phyloP scores from a whole-genome alignment of 495 filamentous ascomycete genomes.

The Hypoxylon trugodes region DNA sequence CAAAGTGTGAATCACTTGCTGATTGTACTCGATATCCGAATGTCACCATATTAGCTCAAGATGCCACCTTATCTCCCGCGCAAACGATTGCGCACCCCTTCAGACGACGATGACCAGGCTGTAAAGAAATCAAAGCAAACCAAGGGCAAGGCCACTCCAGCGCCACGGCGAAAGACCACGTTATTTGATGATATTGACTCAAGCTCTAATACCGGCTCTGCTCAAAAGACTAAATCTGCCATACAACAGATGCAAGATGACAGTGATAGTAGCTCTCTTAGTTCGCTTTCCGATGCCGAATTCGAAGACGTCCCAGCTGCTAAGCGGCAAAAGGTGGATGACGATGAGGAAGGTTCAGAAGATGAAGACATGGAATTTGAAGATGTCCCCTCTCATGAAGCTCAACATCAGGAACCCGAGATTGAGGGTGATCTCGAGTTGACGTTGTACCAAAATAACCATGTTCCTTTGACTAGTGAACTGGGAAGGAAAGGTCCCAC shows the following conservation, averaged over 20 bases:
- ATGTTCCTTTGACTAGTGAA: constrained; percentile 63
- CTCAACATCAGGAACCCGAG: constrained; percentile 37
- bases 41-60: constrained; percentile 14
- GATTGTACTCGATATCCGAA: neutral
- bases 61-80: constrained; percentile 60
- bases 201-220: constrained; percentile 54
- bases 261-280: constrained; percentile 54
- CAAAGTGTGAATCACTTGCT: neutral
- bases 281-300: constrained; percentile 72
- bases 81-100: constrained; percentile 52
- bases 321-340: constrained; percentile 39
- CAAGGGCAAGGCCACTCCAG: constrained; percentile 32
- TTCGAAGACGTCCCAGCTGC: constrained; percentile 68
- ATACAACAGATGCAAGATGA: constrained; percentile 62
- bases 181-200: constrained; percentile 76
- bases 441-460: constrained; percentile 69
- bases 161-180: constrained; percentile 58
- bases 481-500: constrained; percentile 84
- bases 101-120: constrained; percentile 17
- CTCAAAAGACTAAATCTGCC: constrained; percentile 58
- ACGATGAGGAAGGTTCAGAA: constrained; percentile 41
- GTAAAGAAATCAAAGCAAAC: constrained; percentile 25
- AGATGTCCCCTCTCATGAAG: constrained; percentile 69
- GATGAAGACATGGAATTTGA: constrained; percentile 88
- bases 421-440: constrained; percentile 73